A percentile compares a stretch with the other conserved stretches of the same genome.
These are phyloP conservation scores for Madurella fahalii DNA, from an alignment of 2,329 filamentous ascomycete genomes.

Conservation along the genomic window DNA sequence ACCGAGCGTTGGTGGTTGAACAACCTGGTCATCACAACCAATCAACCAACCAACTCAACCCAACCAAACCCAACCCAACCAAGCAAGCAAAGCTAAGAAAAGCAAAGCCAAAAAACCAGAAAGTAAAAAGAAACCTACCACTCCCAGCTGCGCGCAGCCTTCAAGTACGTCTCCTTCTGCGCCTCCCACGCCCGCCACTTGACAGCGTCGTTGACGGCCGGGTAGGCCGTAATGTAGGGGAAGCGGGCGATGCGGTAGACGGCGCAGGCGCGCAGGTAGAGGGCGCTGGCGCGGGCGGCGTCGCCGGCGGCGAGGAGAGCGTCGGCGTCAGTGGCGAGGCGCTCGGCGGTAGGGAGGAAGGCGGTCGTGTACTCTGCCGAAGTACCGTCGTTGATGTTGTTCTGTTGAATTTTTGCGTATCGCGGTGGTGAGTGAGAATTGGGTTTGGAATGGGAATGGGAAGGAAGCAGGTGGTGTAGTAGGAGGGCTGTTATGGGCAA, in stretches of 20 bases:
- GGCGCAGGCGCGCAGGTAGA: conserved; percentile 67
- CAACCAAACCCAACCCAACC: too few relatives aligned
- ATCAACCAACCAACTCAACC: too few relatives aligned
- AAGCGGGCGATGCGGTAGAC: conserved; percentile 73
- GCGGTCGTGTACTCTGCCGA: conserved; percentile 60
- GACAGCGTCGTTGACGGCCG: conserved; percentile 35
- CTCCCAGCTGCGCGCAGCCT: conserved; percentile 51
- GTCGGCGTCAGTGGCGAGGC: conserved; percentile 51
- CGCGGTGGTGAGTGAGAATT: neutral
- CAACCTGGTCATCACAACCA: too few relatives aligned
- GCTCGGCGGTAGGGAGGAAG: conserved; percentile 58
- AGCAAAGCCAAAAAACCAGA: too few relatives aligned
- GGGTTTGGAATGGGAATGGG: neutral
- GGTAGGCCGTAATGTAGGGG: conserved; percentile 49
- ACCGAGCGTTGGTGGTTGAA: too few relatives aligned
- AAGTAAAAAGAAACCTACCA: conserved; percentile 18
- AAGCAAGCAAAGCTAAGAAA: too few relatives aligned
- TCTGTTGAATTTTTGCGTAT: conserved; percentile 27
- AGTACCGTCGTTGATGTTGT: conserved; percentile 61
- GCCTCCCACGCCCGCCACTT: conserved; percentile 62
- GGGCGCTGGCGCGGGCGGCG: conserved; percentile 50
- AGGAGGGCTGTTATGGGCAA: too few relatives aligned
- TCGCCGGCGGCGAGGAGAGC: conserved; percentile 46
- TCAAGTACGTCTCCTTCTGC: conserved; percentile 61
- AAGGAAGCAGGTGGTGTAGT: neutral